phyloP scores from a whole-genome alignment of 2,329 filamentous ascomycete species.

The Lachnellula occidentalis region DNA sequence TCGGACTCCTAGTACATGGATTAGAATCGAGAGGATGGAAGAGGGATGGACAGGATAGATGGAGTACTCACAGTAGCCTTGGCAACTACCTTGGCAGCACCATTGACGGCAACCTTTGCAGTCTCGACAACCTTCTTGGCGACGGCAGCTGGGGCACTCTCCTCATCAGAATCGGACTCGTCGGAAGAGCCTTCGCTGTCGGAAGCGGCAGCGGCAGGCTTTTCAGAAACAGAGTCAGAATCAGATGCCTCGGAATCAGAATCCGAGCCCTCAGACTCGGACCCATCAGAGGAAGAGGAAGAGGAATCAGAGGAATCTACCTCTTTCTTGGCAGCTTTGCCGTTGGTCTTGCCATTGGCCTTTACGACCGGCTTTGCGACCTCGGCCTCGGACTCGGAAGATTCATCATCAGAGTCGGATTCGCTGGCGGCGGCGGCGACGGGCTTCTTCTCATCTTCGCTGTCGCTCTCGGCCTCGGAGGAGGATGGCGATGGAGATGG shows the following conservation, averaged over 20 bases:
- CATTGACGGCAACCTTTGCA: constrained; percentile 27
- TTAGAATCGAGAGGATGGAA: constrained; percentile 11
- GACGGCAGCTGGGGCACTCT: constrained; percentile 15
- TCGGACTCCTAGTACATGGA: background rate
- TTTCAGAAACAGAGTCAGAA: constrained; percentile 22
- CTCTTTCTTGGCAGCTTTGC: constrained; percentile 32
- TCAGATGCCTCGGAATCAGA: constrained; percentile 30
- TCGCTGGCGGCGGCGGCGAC: constrained; percentile 27
- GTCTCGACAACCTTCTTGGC: constrained; percentile 23
- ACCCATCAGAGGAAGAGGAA: constrained; percentile 25
- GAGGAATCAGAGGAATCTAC: constrained; percentile 33
- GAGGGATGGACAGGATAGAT: background rate
- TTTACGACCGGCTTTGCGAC: constrained; percentile 25
- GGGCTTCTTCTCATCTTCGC: background rate
- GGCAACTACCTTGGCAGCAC: constrained; percentile 25
- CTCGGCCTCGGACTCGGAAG: constrained; percentile 30
- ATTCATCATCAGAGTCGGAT: constrained; percentile 20
- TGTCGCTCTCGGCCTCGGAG: constrained; percentile 33
- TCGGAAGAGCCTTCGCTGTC: constrained; percentile 26
- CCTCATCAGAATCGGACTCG: constrained; percentile 27
- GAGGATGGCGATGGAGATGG: constrained; percentile 37
- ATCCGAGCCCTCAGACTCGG: constrained; percentile 2
- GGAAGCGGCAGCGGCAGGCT: constrained; percentile 25
- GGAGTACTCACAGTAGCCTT: constrained; percentile 29
- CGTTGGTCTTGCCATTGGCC: constrained; percentile 33